phyloP scores from a whole-genome alignment of 768 basidiomycete genomes.

The Lentinula lateritia region DNA sequence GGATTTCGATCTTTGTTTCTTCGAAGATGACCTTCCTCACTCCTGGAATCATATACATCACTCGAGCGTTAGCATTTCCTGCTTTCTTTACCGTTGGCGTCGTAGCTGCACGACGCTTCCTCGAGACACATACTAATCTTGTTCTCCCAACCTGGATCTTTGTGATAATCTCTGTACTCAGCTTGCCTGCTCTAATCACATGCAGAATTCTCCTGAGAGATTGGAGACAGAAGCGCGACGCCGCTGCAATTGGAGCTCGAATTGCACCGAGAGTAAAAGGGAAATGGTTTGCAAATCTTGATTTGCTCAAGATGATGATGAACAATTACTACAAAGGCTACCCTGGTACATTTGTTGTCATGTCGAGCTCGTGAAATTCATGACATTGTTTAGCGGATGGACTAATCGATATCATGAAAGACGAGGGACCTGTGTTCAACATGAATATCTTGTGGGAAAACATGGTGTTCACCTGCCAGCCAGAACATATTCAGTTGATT shows the following conservation, averaged over 20 bases:
- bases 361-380: not conserved
- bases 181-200: conserved; percentile 27
- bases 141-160: conserved; percentile 33
- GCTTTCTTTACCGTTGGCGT: conserved; percentile 11
- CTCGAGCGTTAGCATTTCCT: conserved; percentile 9
- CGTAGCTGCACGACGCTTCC: conserved; percentile 10
- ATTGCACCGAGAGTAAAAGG: conserved; percentile 33
- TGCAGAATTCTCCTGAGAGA: conserved; percentile 24
- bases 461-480: conserved; percentile 41
- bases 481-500: conserved; percentile 53
- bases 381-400: conserved; percentile 33
- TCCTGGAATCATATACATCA: conserved; percentile 4
- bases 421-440: conserved; percentile 39
- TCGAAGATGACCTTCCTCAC: conserved; percentile 5
- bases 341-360: not conserved
- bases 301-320: conserved; percentile 31
- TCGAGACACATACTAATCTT: conserved; percentile 6
- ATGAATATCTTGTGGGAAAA: conserved; percentile 40
- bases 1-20: not conserved
- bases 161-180: conserved; percentile 20
- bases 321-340: conserved; percentile 39
- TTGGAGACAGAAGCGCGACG: conserved; percentile 27
- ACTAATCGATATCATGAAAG: conserved; percentile 25
- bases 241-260: conserved; percentile 40
- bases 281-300: conserved; percentile 37